phyloP scores from a whole-genome alignment of 2,329 filamentous ascomycete species.

The Clarireedia homoeocarpa region DNA sequence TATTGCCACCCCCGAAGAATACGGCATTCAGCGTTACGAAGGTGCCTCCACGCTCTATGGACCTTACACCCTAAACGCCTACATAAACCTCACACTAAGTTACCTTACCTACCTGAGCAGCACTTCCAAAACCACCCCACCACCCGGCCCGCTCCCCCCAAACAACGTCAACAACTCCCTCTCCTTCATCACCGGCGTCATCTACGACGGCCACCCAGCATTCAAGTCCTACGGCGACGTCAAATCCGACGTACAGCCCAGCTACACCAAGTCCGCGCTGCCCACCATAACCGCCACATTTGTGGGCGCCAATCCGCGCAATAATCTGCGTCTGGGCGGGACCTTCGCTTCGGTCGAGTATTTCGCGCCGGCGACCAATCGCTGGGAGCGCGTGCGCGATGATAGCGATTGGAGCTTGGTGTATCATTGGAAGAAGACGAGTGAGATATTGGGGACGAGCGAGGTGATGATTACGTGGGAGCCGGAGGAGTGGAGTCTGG shows the following conservation, averaged over 20 bases:
- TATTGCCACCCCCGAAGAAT: slow-evolving; percentile 71
- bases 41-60: slow-evolving; percentile 90
- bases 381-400: slow-evolving; percentile 60
- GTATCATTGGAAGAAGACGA: slow-evolving; percentile 71
- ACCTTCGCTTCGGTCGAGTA: slow-evolving; percentile 74
- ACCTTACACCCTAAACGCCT: slow-evolving; percentile 72
- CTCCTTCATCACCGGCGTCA: slow-evolving; percentile 72
- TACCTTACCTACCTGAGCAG: slow-evolving; percentile 59
- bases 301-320: slow-evolving; percentile 82
- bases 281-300: slow-evolving; percentile 57
- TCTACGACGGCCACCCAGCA: slow-evolving; percentile 60
- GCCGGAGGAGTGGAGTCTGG: slow-evolving; percentile 50
- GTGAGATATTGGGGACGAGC: slow-evolving; percentile 62
- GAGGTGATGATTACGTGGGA: slow-evolving; percentile 78
- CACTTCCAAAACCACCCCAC: slow-evolving; percentile 36
- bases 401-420: slow-evolving; percentile 81
- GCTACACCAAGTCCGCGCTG: slow-evolving; percentile 35
- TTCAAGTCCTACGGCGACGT: slow-evolving; percentile 66
- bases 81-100: slow-evolving; percentile 76
- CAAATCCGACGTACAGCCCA: slow-evolving; percentile 41
- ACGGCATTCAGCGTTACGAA: slow-evolving; percentile 81
- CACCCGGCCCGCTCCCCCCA: slow-evolving; percentile 58
- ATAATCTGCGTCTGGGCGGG: slow-evolving; percentile 70
- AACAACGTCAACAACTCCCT: slow-evolving; percentile 71
- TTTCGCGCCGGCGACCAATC: slow-evolving; percentile 35